phyloP scores from a whole-genome alignment of 768 basidiomycete species.

The Termitomyces sp. region DNA sequence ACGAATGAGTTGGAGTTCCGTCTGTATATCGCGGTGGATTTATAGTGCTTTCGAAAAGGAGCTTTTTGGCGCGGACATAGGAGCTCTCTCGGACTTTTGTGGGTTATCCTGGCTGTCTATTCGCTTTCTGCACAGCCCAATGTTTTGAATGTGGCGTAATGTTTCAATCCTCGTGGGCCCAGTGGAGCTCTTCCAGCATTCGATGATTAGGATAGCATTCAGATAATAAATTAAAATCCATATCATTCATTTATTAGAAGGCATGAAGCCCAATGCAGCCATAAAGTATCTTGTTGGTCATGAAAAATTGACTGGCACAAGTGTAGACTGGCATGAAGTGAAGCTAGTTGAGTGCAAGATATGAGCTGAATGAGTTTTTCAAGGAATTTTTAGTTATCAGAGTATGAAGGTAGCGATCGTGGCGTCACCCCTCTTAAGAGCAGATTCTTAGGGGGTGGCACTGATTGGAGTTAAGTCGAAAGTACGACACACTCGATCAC shows the following conservation, averaged over 20 bases:
- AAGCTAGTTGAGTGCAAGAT: not conserved
- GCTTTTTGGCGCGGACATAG: not conserved
- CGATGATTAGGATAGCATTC: not conserved
- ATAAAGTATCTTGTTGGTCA: not conserved
- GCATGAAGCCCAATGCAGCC: not conserved
- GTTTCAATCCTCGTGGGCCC: not conserved
- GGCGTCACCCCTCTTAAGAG: not conserved
- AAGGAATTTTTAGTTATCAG: not conserved
- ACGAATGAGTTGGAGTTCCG: not conserved
- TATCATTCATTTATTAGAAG: not conserved
- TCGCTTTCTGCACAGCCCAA: not conserved
- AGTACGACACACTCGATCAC: not conserved
- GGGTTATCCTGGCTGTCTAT: not conserved
- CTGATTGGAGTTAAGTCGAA: not conserved
- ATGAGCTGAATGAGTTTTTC: not conserved
- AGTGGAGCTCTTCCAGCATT: not conserved
- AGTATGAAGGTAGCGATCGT: not conserved
- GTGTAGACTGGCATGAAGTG: not conserved
- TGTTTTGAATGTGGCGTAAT: not conserved
- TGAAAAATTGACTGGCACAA: not conserved
- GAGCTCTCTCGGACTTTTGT: not conserved
- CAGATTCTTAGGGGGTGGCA: not conserved
- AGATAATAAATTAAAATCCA: no score
- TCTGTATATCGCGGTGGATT: not conserved
- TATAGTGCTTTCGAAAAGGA: conserved; percentile 1